A percentile compares a stretch with the other conserved stretches of the same genome.
phyloP scores from a whole-genome alignment of 140 eudicot species.

The Senecio squalidus region DNA sequence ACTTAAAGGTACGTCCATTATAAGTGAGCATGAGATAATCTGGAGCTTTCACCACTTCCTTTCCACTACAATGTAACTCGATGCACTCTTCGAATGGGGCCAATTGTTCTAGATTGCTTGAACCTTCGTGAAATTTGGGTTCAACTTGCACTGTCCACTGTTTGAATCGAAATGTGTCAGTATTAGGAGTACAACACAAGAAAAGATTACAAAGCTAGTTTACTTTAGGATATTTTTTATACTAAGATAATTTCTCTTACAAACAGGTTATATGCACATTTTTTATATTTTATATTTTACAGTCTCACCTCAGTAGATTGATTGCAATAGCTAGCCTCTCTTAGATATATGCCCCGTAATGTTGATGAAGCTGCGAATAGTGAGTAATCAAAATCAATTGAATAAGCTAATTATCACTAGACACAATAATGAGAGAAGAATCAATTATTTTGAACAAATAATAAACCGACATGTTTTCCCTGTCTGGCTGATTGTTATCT shows the following conservation, averaged over 20 bases:
- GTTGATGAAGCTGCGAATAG: conserved; percentile 60
- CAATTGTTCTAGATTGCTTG: conserved; percentile 84
- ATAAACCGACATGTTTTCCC: conserved; percentile 63
- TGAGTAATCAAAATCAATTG: conserved; percentile 7
- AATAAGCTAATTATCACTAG: neutral
- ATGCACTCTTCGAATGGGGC: conserved; percentile 95
- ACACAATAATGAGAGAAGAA: neutral
- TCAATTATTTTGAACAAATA: neutral
- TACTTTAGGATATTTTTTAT: conserved; percentile 12
- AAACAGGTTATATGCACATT: neutral
- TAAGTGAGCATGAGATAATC: conserved; percentile 88
- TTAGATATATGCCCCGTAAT: conserved; percentile 84
- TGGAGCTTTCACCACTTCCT: conserved; percentile 76
- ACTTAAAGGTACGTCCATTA: conserved; percentile 97
- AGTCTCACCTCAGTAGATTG: conserved; percentile 72
- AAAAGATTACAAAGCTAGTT: neutral
- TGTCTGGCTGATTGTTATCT: conserved; percentile 63
- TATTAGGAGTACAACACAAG: neutral
- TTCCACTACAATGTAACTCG: conserved; percentile 68
- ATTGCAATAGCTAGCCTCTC: conserved; percentile 71
- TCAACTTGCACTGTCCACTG: conserved; percentile 98
- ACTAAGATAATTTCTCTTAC: neutral
- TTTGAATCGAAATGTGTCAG: conserved; percentile 17
- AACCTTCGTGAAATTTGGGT: conserved; percentile 93
- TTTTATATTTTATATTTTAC: neutral